A percentile compares a stretch with the other conserved stretches of the same genome.
These are phyloP conservation scores for Gracilaria caudata DNA, from an alignment of 23 red algal species.

Conservation along the genomic window DNA sequence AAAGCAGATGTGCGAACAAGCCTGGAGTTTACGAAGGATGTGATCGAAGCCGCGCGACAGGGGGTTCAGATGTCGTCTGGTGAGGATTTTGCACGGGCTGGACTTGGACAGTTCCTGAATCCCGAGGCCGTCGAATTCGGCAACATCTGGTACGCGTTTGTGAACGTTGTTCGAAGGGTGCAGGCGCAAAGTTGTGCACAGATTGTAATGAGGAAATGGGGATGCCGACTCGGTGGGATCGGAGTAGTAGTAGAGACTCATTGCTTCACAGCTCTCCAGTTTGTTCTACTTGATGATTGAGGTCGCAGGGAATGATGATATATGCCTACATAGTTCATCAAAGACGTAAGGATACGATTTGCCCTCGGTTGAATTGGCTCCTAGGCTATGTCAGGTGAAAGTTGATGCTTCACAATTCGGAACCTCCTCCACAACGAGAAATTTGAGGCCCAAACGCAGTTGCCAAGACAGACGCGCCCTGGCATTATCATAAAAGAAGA, in stretches of 20 bases:
- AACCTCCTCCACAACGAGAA: no score
- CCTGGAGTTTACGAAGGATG: conserved; percentile 23
- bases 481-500: no score
- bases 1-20: conserved; percentile 12
- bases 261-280: conserved; percentile 12
- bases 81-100: background rate
- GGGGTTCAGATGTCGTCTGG: background rate
- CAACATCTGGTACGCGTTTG: conserved; percentile 26
- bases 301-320: no score
- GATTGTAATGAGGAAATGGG: conserved; percentile 27
- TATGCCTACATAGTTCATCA: no score
- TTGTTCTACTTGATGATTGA: background rate
- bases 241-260: background rate
- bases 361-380: no score
- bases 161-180: background rate
- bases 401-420: no score
- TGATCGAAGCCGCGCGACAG: background rate
- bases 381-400: no score
- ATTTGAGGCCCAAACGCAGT: no score
- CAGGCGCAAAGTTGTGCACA: background rate
- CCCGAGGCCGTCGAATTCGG: conserved; percentile 38
- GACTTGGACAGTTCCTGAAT: background rate
- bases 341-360: no score
- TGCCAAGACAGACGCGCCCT: no score
- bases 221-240: background rate